These are phyloP conservation scores for Leucocoprinus birnbaumii DNA, from an alignment of 768 basidiomycete genomes.

Conservation along the genomic window DNA sequence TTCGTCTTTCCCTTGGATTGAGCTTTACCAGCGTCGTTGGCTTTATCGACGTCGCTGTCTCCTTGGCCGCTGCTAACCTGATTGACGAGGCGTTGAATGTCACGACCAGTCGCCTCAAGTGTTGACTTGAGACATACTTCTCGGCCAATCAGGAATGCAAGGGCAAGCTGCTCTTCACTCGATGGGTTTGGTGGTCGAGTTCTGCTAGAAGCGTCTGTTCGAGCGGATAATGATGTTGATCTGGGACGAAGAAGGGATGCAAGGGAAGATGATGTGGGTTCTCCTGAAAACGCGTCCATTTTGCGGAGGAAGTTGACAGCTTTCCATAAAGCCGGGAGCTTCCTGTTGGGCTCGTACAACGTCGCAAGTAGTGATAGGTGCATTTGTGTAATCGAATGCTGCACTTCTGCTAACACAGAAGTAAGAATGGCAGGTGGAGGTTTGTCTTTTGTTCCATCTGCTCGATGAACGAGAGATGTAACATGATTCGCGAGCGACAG, in stretches of 20 bases:
- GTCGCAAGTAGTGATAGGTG: slow-evolving; percentile 73
- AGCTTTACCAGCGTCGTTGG: neutral
- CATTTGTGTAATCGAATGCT: slow-evolving; percentile 69
- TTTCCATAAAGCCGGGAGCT: slow-evolving; percentile 88
- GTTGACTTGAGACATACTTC: slow-evolving; percentile 58
- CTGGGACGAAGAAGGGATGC: neutral
- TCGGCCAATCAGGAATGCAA: slow-evolving; percentile 75
- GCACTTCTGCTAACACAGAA: slow-evolving; percentile 65
- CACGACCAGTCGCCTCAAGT: slow-evolving; percentile 51
- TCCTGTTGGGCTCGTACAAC: slow-evolving; percentile 77
- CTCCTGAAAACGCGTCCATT: slow-evolving; percentile 61
- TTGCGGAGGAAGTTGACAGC: slow-evolving; percentile 83
- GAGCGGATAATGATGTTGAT: slow-evolving; percentile 19
- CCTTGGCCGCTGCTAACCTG: slow-evolving; percentile 10
- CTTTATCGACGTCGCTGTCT: neutral
- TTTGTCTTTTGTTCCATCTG: slow-evolving; percentile 23
- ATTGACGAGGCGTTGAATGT: slow-evolving; percentile 34
- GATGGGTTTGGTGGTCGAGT: slow-evolving; percentile 25
- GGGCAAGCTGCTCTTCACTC: slow-evolving; percentile 74
- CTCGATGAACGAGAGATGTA: slow-evolving; percentile 34
- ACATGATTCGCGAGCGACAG: slow-evolving; percentile 82
- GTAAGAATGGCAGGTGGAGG: slow-evolving; percentile 43
- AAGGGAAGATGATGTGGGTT: neutral
- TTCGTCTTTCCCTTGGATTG: slow-evolving; percentile 18
- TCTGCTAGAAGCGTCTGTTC: slow-evolving; percentile 21